Conservation (phyloP, 2,329 filamentous ascomycete species). For the Calonectria fujianensis region DNA sequence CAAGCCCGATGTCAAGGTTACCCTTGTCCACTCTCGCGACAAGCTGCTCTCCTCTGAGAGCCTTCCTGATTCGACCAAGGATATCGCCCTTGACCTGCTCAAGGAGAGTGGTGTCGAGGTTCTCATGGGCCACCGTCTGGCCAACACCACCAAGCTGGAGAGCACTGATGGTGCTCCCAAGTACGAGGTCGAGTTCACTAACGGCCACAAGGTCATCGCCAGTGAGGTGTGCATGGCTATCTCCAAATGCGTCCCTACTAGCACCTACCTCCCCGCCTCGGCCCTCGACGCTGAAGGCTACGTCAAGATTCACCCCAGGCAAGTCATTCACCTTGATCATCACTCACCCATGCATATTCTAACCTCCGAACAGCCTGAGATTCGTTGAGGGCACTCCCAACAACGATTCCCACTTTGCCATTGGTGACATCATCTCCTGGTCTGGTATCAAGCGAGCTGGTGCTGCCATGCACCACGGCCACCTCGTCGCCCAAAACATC, state of each 20-base stretch:
- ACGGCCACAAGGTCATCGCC: conserved; percentile 75
- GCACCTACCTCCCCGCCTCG: conserved; percentile 75
- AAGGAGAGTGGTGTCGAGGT: conserved; percentile 79
- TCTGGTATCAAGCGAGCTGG: conserved; percentile 88
- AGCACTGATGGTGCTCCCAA: conserved; percentile 63
- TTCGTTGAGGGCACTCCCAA: conserved; percentile 75
- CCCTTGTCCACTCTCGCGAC: conserved; percentile 82
- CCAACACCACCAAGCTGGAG: conserved; percentile 67
- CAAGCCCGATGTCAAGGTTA: conserved; percentile 79
- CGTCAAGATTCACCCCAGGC: conserved; percentile 77
- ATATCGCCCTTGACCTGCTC: conserved; percentile 75
- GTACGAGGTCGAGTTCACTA: conserved; percentile 74
- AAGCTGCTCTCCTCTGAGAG: conserved; percentile 84
- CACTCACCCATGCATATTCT: not conserved
- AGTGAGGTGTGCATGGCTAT: conserved; percentile 83
- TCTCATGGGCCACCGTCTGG: conserved; percentile 76
- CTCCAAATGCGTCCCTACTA: conserved; percentile 77
- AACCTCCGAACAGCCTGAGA: conserved; percentile 65
- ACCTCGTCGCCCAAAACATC: conserved; percentile 79
- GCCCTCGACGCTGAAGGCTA: conserved; percentile 79
- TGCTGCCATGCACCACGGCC: conserved; percentile 83
- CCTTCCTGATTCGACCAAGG: conserved; percentile 81
- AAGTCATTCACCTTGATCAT: conserved; percentile 50
- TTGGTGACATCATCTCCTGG: conserved; percentile 83
- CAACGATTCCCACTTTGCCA: conserved; percentile 77